Conservation (phyloP, 2,329 filamentous ascomycete species). For the Helotiales sp. region DNA sequence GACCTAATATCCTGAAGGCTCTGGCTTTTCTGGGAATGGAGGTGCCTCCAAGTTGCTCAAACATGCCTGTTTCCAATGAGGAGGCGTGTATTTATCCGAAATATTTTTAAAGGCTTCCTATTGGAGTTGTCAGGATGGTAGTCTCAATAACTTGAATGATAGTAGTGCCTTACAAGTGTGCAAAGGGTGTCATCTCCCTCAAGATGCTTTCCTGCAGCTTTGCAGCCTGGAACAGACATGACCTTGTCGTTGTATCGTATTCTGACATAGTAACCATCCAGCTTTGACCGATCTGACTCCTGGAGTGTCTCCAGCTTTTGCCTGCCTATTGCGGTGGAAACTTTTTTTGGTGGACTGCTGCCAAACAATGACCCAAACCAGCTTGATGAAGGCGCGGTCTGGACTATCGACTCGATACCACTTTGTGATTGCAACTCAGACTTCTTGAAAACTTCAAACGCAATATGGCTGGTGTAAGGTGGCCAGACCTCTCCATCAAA, state of each 20-base stretch:
- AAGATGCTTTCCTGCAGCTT: constrained; percentile 76
- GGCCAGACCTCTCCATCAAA: constrained; percentile 81
- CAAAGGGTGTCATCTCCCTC: constrained; percentile 88
- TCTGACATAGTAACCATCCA: constrained; percentile 84
- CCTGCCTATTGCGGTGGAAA: constrained; percentile 60
- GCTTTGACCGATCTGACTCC: constrained; percentile 58
- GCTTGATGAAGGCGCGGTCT: constrained; percentile 6
- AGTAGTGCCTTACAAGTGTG: constrained; percentile 71
- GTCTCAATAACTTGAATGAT: not conserved
- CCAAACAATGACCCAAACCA: constrained; percentile 39
- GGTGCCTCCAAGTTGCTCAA: constrained; percentile 56
- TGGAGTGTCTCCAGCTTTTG: constrained; percentile 62
- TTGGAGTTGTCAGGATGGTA: constrained; percentile 1
- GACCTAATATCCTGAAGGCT: constrained; percentile 43
- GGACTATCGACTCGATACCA: constrained; percentile 11
- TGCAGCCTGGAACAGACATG: constrained; percentile 83
- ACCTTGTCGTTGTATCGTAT: constrained; percentile 89
- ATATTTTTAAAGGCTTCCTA: constrained; percentile 89
- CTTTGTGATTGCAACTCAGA: constrained; percentile 41
- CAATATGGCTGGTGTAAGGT: constrained; percentile 90
- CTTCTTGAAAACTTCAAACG: constrained; percentile 84
- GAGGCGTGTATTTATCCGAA: constrained; percentile 87
- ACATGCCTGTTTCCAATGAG: constrained; percentile 74
- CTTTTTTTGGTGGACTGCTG: constrained; percentile 31
- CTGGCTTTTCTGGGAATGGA: constrained; percentile 40